Percentiles rank a stretch among this genome's conserved stretches.
Evolutionary conservation across 148 eudicot species (phyloP).

Genomic region (Tetragonia tetragonoides): DNA sequence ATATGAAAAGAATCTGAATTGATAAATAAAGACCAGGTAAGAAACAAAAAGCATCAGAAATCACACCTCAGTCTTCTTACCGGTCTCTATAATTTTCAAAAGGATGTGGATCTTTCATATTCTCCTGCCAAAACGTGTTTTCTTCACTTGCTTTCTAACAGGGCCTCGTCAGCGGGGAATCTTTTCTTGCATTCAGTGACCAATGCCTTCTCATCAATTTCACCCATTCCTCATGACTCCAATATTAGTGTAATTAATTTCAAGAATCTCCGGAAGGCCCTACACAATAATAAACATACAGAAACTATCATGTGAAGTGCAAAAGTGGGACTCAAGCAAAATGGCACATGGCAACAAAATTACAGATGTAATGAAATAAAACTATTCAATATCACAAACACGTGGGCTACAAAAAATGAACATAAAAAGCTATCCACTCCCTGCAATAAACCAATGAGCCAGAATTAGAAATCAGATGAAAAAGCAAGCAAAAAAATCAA

Average conservation of each 20-base stretch:
- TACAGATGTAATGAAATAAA: not conserved
- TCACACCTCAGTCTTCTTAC: constrained; percentile 52
- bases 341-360: not conserved
- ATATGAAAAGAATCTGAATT: not conserved
- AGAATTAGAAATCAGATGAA: not conserved
- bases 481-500: not conserved
- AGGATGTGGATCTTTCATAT: constrained; percentile 69
- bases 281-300: constrained; percentile 21
- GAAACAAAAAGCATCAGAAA: not conserved
- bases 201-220: constrained; percentile 70
- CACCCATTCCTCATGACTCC: constrained; percentile 91
- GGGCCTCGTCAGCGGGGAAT: constrained; percentile 48
- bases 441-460: too few species aligned
- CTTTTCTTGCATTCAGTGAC: constrained; percentile 45
- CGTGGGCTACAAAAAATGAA: not conserved
- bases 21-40: not conserved
- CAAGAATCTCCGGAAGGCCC: constrained; percentile 50
- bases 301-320: not conserved
- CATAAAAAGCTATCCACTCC: not conserved
- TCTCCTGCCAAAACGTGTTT: constrained; percentile 84
- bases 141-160: constrained; percentile 60
- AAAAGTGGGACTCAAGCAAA: not conserved
- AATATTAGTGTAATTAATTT: constrained; percentile 42
- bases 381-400: not conserved
- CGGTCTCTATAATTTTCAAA: constrained; percentile 39